A percentile compares a stretch with the other conserved stretches of the same genome.
Evolutionary conservation across 2,329 filamentous ascomycete species (phyloP).

Genomic region (Tolypocladium ophioglossoides): DNA sequence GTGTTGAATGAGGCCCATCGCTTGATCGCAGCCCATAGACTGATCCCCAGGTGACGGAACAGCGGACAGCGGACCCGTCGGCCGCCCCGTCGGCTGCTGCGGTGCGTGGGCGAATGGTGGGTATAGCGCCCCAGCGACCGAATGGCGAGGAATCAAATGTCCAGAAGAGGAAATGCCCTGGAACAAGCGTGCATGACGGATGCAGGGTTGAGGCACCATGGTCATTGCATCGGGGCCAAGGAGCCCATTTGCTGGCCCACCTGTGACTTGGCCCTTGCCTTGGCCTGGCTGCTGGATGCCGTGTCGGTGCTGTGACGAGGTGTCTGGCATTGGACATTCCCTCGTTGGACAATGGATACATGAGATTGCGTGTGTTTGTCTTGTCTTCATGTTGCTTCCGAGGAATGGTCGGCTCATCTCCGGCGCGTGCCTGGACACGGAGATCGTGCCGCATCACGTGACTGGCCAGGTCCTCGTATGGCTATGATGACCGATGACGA

Average conservation of each 20-base stretch:
- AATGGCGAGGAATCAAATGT: neutral
- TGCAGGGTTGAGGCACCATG: neutral
- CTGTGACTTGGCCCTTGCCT: neutral
- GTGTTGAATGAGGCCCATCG: neutral
- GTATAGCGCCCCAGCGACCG: neutral
- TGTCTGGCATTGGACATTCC: too few species aligned
- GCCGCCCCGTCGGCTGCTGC: neutral
- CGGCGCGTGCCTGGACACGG: neutral
- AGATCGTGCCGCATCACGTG: neutral
- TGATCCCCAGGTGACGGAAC: too few species aligned
- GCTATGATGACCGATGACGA: too few species aligned
- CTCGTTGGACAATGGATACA: too few species aligned
- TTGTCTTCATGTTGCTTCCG: neutral
- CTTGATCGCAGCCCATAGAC: neutral
- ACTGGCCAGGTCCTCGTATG: neutral
- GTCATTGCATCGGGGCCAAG: neutral
- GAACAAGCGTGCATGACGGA: neutral
- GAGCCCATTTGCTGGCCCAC: neutral
- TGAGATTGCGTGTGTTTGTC: neutral
- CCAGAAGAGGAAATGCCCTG: neutral
- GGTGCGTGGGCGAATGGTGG: neutral
- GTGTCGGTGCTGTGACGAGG: neutral
- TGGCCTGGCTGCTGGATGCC: too few species aligned
- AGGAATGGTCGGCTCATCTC: neutral
- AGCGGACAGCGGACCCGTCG: neutral